Base-by-base conservation (phyloP, 208 protist species). In the Acanthamoeba sp. region DNA sequence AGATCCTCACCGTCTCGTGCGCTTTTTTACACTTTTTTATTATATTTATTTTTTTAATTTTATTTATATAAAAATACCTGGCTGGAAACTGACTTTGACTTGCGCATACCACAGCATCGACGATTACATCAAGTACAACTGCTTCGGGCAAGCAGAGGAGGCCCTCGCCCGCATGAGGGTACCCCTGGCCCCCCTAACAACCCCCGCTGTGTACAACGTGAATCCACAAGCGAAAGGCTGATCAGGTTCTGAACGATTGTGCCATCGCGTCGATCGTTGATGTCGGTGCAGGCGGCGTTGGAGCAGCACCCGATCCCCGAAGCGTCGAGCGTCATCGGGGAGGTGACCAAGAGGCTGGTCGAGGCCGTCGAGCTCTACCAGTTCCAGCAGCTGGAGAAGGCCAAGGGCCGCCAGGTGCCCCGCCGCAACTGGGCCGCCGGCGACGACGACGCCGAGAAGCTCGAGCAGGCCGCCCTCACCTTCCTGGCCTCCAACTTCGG, bases 371-470 rank as follows among this genome's bases (percentile, higher is more conserved):
- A 76, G 29, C 9, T 9, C 7, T n/a, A 76, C 66, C 24, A 76
- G n/a, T 16, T 38, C n/a, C 10, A 38, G n/a, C n/a, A 38, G n/a
- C 66, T 76, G n/a, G 66, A 29, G 14, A n/a, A 76, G 29, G 66
- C 66, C 66, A 29, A 76, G 66, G 66, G 16, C 3, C 66, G 66
- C 29, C 36, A 34, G 32, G 32, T 76, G n/a, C 66, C 66, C 4
- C n/a, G 10, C 32, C 66, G 66, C 66, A 76, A 38, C 10, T 76
- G 66, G 66, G 12, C n/a, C 12, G 66, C 24, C 66, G 66, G 66
- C 66, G 66, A 76, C 36, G 66, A 3, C n/a, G 66, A 76, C 24
- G 66, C 66, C 32, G 66, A 76, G 66, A 29, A 76, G 66, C 66
- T 76, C 32, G 66, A 76, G 66, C 7, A 34, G 36, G 66, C 66